A percentile compares a stretch with the other conserved stretches of the same genome.
Evolutionary conservation across 1,284 basidiomycete genomes (phyloP).

Genomic region (Rugosomyces carneus): DNA sequence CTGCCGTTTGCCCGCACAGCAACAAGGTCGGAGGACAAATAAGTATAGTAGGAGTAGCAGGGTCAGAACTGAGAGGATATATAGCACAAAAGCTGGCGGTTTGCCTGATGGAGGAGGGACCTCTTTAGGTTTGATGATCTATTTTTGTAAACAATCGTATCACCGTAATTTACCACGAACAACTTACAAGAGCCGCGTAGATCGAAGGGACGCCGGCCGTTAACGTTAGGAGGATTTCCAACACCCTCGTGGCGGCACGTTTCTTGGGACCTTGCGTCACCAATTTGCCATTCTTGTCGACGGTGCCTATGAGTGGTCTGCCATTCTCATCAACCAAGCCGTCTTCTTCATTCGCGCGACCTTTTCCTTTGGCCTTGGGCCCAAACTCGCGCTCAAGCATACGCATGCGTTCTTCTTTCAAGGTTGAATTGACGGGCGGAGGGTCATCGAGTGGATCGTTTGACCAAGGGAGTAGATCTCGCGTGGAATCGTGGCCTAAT

Average conservation of each 20-base stretch:
- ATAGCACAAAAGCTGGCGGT: conserved; percentile 50
- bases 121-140: conserved; percentile 52
- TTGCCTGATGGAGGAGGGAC: conserved; percentile 52
- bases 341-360: conserved; percentile 14
- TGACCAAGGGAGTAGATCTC: conserved; percentile 44
- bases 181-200: conserved; percentile 50
- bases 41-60: conserved; percentile 46
- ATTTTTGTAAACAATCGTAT: conserved; percentile 10
- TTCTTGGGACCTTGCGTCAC: conserved; percentile 60
- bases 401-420: conserved; percentile 61
- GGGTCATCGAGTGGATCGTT: conserved; percentile 35
- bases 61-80: conserved; percentile 49
- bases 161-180: not conserved
- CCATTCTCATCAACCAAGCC: conserved; percentile 37
- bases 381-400: conserved; percentile 67
- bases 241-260: conserved; percentile 40
- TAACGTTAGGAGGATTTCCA: conserved; percentile 45
- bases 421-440: conserved; percentile 36
- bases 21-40: conserved; percentile 55
- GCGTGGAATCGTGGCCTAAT: conserved; percentile 30
- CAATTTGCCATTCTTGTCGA: conserved; percentile 48
- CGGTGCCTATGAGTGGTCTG: conserved; percentile 48
- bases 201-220: conserved; percentile 49
- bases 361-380: conserved; percentile 27
- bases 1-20: conserved; percentile 30